Percentiles rank a stretch among this genome's conserved stretches.
phyloP scores from a whole-genome alignment of 148 eudicot species.

The Chenopodium formosanum region DNA sequence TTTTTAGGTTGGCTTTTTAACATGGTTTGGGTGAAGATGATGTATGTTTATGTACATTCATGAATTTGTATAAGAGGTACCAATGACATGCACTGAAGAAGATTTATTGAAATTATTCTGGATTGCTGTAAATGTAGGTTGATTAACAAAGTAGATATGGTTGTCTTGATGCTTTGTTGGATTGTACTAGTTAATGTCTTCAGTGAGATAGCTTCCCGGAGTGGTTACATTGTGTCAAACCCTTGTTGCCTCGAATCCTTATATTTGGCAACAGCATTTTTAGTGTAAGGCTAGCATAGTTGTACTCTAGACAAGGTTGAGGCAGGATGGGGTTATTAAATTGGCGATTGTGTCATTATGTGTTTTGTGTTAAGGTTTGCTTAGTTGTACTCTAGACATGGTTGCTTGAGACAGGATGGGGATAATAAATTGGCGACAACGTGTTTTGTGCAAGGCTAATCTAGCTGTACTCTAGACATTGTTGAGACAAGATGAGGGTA shows the following conservation, averaged over 20 bases:
- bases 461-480: background rate
- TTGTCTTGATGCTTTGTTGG: background rate
- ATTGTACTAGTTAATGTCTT: too few species aligned
- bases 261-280: background rate
- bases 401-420: too few species aligned
- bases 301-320: background rate
- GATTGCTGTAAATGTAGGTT: constrained; percentile 1
- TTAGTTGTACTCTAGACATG: too few species aligned
- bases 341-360: too few species aligned
- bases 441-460: background rate
- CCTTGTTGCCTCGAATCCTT: background rate
- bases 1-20: background rate
- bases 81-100: background rate
- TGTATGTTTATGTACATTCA: background rate
- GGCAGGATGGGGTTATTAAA: background rate
- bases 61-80: background rate
- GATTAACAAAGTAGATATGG: constrained; percentile 2
- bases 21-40: background rate
- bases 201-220: background rate
- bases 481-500: background rate
- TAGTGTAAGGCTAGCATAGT: background rate
- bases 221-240: background rate
- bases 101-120: background rate
- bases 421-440: too few species aligned
- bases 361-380: too few species aligned